These are phyloP conservation scores for Chalciporus chontae DNA, from an alignment of 768 basidiomycete species.

Conservation along the genomic window DNA sequence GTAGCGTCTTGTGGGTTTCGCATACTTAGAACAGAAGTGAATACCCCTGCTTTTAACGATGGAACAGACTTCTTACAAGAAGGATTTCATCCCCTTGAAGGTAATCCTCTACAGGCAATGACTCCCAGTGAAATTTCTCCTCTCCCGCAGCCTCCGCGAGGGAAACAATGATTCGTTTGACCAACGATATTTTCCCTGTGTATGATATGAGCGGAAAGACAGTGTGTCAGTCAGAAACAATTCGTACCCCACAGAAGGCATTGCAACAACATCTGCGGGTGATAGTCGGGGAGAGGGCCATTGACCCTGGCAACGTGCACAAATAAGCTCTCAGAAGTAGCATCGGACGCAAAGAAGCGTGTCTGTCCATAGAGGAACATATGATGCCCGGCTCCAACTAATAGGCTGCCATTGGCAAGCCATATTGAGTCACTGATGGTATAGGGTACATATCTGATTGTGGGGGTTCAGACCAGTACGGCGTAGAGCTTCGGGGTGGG, in stretches of 20 bases:
- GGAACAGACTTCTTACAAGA: conserved; percentile 18
- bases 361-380: conserved; percentile 73
- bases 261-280: conserved; percentile 90
- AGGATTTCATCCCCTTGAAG: conserved; percentile 17
- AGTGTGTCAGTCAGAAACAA: neutral
- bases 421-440: conserved; percentile 89
- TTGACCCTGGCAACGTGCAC: conserved; percentile 80
- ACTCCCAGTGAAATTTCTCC: conserved; percentile 37
- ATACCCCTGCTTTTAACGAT: neutral
- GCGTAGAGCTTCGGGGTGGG: neutral
- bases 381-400: conserved; percentile 80
- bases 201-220: conserved; percentile 3
- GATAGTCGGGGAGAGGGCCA: conserved; percentile 86
- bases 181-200: conserved; percentile 78
- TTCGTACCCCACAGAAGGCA: conserved; percentile 86
- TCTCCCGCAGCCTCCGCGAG: conserved; percentile 41
- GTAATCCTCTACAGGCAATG: conserved; percentile 51
- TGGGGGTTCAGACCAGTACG: neutral
- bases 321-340: conserved; percentile 55
- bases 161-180: conserved; percentile 75
- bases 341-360: conserved; percentile 14
- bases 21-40: conserved; percentile 9
- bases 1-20: conserved; percentile 36
- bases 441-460: conserved; percentile 63
- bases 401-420: conserved; percentile 78